Evolutionary conservation across 352 stramenopile species (phyloP).

Genomic region (Phytopythium helicoides): DNA sequence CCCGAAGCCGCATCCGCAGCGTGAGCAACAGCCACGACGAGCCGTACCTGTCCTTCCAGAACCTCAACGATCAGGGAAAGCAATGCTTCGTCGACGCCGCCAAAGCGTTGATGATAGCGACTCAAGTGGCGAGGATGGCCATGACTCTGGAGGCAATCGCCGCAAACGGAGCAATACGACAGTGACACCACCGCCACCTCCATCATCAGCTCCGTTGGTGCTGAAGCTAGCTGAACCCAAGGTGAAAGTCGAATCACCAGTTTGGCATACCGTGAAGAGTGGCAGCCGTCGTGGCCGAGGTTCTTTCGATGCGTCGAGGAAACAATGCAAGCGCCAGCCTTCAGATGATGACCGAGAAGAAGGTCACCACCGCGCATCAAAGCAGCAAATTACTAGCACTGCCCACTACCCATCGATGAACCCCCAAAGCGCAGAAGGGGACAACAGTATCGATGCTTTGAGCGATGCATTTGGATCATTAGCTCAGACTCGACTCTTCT

Average conservation of each 20-base stretch:
- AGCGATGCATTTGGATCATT: background rate
- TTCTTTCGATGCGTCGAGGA: slow-evolving; percentile 26
- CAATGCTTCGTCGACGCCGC: slow-evolving; percentile 40
- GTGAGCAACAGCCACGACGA: background rate
- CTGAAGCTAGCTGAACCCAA: background rate
- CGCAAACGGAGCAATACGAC: slow-evolving; percentile 75
- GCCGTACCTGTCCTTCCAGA: too few relatives aligned
- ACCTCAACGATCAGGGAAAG: slow-evolving; percentile 12
- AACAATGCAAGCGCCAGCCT: slow-evolving; percentile 48
- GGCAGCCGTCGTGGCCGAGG: background rate
- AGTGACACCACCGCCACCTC: slow-evolving; percentile 9
- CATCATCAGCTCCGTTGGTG: background rate
- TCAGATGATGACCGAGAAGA: slow-evolving; percentile 35
- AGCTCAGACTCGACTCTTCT: slow-evolving; percentile 51
- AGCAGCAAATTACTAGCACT: slow-evolving; percentile 37
- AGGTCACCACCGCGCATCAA: slow-evolving; percentile 23
- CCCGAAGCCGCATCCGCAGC: slow-evolving; percentile 11
- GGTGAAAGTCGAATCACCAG: slow-evolving; percentile 6
- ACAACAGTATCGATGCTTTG: slow-evolving; percentile 3
- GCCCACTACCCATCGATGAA: background rate
- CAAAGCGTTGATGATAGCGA: slow-evolving; percentile 57
- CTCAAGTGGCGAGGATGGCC: slow-evolving; percentile 56
- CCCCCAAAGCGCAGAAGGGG: background rate
- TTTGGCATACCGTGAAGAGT: slow-evolving; percentile 6
- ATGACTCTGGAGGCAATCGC: slow-evolving; percentile 41